phyloP scores from a whole-genome alignment of 495 filamentous ascomycete genomes.

The Thermothielavioides terrestris region DNA sequence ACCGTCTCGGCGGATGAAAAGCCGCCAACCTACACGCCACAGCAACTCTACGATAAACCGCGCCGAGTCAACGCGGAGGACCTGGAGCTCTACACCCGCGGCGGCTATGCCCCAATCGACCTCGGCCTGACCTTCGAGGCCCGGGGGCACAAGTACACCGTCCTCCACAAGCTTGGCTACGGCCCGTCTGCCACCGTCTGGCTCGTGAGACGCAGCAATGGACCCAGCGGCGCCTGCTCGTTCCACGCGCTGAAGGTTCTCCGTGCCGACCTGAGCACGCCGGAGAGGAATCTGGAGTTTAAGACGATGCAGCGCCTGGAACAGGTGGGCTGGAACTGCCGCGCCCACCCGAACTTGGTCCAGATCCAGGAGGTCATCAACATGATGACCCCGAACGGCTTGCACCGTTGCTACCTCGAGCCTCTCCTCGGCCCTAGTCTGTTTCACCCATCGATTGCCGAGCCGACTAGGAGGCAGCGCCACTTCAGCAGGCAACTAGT shows the following conservation, averaged over 20 bases:
- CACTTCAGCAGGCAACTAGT: neutral
- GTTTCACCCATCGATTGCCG: neutral
- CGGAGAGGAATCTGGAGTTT: too few species aligned
- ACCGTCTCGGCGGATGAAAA: too few species aligned
- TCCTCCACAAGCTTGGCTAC: conserved; percentile 43
- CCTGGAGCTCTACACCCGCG: neutral
- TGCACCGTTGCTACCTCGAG: neutral
- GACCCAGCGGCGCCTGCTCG: neutral
- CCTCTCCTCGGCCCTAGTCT: neutral
- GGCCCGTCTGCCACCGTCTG: conserved; percentile 42
- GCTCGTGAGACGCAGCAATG: conserved; percentile 25
- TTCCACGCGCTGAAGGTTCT: neutral
- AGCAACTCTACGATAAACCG: too few species aligned
- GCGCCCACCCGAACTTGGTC: neutral
- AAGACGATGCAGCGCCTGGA: too few species aligned
- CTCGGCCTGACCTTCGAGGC: conserved; percentile 29
- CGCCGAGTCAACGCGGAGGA: too few species aligned
- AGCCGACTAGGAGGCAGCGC: neutral
- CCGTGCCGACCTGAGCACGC: neutral
- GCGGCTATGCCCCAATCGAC: neutral
- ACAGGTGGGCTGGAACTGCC: too few species aligned
- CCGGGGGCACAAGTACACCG: conserved; percentile 23
- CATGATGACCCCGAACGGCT: too few species aligned
- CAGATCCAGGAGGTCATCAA: neutral
- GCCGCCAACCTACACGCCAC: too few species aligned